Conservation (phyloP, 225 moss, liverwort and hornwort species). For the Polytrichum formosum region DNA sequence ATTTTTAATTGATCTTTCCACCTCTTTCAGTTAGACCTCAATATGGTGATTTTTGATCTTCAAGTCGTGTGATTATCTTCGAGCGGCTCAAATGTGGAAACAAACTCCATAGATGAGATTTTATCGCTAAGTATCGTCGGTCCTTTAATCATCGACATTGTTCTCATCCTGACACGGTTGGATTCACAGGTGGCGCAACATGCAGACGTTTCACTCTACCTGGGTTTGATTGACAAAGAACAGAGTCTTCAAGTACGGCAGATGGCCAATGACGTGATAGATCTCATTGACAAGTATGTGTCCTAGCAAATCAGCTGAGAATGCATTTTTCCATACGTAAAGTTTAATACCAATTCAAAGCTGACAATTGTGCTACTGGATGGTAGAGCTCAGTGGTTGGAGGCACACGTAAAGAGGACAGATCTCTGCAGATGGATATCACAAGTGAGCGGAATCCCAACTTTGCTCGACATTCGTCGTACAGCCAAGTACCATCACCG, state of each 20-base stretch:
- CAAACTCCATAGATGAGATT: too few relatives aligned
- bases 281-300: constrained; percentile 58
- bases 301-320: neutral
- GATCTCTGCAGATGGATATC: constrained; percentile 69
- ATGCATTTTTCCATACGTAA: too few relatives aligned
- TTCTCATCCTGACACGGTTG: constrained; percentile 1
- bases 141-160: neutral
- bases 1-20: too few relatives aligned
- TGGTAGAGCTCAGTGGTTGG: constrained; percentile 68
- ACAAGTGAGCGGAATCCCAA: constrained; percentile 71
- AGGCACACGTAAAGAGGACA: constrained; percentile 65
- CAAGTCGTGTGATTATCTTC: too few relatives aligned
- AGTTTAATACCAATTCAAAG: neutral
- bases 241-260: constrained; percentile 63
- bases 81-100: too few relatives aligned
- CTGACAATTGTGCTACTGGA: neutral
- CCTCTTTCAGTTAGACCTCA: too few relatives aligned
- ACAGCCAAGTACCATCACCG: constrained; percentile 77
- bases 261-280: constrained; percentile 59
- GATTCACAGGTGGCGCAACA: constrained; percentile 60
- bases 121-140: too few relatives aligned
- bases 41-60: too few relatives aligned
- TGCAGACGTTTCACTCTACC: constrained; percentile 69
- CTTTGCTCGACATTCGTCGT: constrained; percentile 80
- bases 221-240: constrained; percentile 85